Evolutionary conservation across 805 yeast genomes (phyloP), one percentile per base, ranked within the genome.

Genomic region (Candida succiphila): DNA sequence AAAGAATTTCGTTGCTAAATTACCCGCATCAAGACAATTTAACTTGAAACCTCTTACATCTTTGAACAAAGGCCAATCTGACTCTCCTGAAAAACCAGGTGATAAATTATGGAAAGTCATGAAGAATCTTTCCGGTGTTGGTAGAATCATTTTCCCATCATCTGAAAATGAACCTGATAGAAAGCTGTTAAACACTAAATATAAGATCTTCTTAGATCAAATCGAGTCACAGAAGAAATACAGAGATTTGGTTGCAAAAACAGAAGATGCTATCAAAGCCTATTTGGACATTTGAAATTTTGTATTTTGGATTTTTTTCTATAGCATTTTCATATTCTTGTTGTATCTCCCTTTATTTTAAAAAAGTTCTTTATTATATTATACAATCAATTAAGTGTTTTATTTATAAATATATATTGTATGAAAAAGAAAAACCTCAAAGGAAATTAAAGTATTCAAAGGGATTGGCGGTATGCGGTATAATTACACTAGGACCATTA

Each of bases 191-290:
- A 61, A 71, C 38, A 81, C 79, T 26, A 92, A 92, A 60, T 92
- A 86, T 65, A 71, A 75, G 57, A 73, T 89, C 29, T 87, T 86
- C 69, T 63, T 85, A 36, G 96, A 89, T 50, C 92, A 85, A 73
- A 86, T 94, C 29, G 72, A 65, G 44, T 70, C 80, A 20, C 97
- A 92, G 59, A 78, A 70, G 48, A 73, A 67, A 47, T 89, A 85
- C 60, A 72, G 97, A 54, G 56, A 61, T 17, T 52, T 72, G 62
- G 86, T 89, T 30, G 83, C 77, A 43, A 55, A 51, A 27, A 63
- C 61, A 1, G 63, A 59, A 39, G 45, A 41, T 14, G 61, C 58
- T 8, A 58, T 58, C 34, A 38, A 41, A 17, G 39, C 46, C 17
- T 51, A 47, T 35, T 27, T 52, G 44, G 49, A 40, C 33, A 47